Conservation (phyloP, 257 asterid species). For the Solanum tarapatanum region DNA sequence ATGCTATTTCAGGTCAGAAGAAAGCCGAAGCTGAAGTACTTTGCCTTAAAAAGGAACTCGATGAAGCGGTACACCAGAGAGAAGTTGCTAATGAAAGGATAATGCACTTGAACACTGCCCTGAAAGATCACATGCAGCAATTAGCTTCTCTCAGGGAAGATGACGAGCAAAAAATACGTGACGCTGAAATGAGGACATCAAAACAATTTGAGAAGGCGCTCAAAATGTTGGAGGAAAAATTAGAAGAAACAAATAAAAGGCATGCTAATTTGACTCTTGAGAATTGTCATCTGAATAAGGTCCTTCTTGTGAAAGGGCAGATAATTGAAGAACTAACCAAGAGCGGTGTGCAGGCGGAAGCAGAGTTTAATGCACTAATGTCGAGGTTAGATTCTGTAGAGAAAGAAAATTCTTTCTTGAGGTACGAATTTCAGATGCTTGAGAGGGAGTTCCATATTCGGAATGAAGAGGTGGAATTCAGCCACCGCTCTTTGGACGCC, state of each 20-base stretch:
- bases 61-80: slow-evolving; percentile 28
- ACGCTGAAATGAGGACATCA: slow-evolving; percentile 30
- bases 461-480: slow-evolving; percentile 48
- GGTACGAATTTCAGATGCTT: slow-evolving; percentile 52
- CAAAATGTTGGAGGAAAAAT: slow-evolving; percentile 34
- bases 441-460: slow-evolving; percentile 57
- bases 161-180: slow-evolving; percentile 34
- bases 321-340: slow-evolving; percentile 40
- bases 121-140: slow-evolving; percentile 58
- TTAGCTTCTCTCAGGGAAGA: slow-evolving; percentile 33
- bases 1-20: slow-evolving; percentile 32
- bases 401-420: slow-evolving; percentile 70
- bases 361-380: slow-evolving; percentile 58
- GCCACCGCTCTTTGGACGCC: slow-evolving; percentile 36
- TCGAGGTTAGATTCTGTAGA: slow-evolving; percentile 51
- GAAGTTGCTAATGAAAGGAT: slow-evolving; percentile 40
- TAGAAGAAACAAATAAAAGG: slow-evolving; percentile 31
- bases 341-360: slow-evolving; percentile 34
- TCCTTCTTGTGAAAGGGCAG: slow-evolving; percentile 46
- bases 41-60: slow-evolving; percentile 30
- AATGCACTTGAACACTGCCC: slow-evolving; percentile 41
- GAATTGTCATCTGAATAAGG: slow-evolving; percentile 51
- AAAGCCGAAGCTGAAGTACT: slow-evolving; percentile 45
- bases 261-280: slow-evolving; percentile 41
- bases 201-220: slow-evolving; percentile 34